These are phyloP conservation scores for Backusella parvicylindrica DNA, from an alignment of 192 early-diverging fungal species.

Conservation along the genomic window DNA sequence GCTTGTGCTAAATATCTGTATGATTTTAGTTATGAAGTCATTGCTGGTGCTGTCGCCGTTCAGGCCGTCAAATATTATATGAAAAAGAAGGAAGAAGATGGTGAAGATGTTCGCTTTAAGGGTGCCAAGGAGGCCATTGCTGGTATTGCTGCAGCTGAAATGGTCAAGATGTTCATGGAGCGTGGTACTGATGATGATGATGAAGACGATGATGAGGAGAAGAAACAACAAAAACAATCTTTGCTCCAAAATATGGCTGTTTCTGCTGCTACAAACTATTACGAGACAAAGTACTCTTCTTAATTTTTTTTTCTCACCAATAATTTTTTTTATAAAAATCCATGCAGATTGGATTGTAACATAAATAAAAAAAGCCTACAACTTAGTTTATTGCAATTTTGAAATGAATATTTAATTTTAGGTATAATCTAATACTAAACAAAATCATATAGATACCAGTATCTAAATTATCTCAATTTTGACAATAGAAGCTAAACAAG, in stretches of 20 bases:
- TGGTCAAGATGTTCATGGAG: slow-evolving; percentile 31
- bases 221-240: slow-evolving; percentile 15
- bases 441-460: no score
- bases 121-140: slow-evolving; percentile 18
- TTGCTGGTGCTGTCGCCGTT: slow-evolving; percentile 54
- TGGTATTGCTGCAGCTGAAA: slow-evolving; percentile 12
- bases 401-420: neutral
- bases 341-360: neutral
- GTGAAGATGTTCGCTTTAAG: slow-evolving; percentile 11
- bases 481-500: neutral
- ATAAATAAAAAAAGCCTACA: neutral
- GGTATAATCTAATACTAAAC: neutral
- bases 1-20: neutral
- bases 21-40: slow-evolving; percentile 30
- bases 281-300: slow-evolving; percentile 17
- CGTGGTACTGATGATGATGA: slow-evolving; percentile 28
- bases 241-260: slow-evolving; percentile 25
- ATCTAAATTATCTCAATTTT: neutral
- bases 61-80: slow-evolving; percentile 47
- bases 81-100: slow-evolving; percentile 20
- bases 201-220: slow-evolving; percentile 20
- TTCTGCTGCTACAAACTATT: slow-evolving; percentile 26
- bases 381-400: neutral
- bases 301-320: neutral
- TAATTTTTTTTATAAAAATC: neutral